These are phyloP conservation scores for Lunularia cruciata DNA, from an alignment of 225 moss, liverwort and hornwort species.

Conservation along the genomic window DNA sequence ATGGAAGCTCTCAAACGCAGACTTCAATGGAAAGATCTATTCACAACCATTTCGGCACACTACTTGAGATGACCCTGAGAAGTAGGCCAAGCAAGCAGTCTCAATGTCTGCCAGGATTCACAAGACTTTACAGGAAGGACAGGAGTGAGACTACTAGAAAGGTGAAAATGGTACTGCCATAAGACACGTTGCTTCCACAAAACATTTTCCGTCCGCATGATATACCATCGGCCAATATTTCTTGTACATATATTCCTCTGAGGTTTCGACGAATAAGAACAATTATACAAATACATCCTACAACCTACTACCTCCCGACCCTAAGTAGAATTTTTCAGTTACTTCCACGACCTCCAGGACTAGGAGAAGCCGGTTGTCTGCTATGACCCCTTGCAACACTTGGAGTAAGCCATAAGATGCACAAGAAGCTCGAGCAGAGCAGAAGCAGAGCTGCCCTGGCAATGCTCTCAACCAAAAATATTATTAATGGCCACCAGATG, in stretches of 20 bases:
- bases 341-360: not conserved
- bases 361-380: too few species aligned
- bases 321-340: not conserved
- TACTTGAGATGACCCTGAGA: not conserved
- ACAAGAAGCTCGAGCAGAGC: not conserved
- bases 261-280: not conserved
- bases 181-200: too few species aligned
- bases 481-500: too few species aligned
- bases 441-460: too few species aligned
- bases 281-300: slow-evolving; percentile 8
- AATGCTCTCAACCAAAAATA: too few species aligned
- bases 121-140: not conserved
- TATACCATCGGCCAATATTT: not conserved
- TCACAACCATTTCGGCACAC: too few species aligned
- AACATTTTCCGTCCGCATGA: too few species aligned
- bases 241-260: slow-evolving; percentile 10
- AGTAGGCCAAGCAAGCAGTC: not conserved
- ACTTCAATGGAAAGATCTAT: too few species aligned
- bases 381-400: too few species aligned
- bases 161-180: too few species aligned
- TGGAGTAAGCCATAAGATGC: not conserved
- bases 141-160: too few species aligned
- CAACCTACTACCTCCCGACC: not conserved
- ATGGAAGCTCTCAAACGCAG: too few species aligned
- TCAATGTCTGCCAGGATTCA: not conserved